A percentile compares a stretch with the other conserved stretches of the same genome.
Evolutionary conservation across 78 protist genomes (phyloP).

Genomic region (Isochrysis galbana): DNA sequence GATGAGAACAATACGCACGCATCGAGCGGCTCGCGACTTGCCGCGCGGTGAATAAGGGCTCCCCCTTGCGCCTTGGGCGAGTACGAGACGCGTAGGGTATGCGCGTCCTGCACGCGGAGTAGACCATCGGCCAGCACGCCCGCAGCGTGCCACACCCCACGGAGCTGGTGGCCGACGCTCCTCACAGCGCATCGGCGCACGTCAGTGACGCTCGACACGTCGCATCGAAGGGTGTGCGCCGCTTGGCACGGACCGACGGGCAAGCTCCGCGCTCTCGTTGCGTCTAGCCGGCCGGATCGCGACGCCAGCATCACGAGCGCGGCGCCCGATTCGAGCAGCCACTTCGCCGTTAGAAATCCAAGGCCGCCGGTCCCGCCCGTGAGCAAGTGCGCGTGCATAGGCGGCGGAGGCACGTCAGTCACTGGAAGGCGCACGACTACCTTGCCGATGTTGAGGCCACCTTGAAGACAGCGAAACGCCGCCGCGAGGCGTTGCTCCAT

Average conservation of each 20-base stretch:
- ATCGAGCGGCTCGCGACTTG: background rate
- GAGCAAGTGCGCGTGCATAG: background rate
- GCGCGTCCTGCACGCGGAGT: background rate
- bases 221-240: background rate
- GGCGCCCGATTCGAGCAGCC: constrained; percentile 8
- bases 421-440: constrained; percentile 3
- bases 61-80: background rate
- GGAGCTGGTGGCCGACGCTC: background rate
- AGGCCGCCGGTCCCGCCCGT: constrained; percentile 41
- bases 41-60: background rate
- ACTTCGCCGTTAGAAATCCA: background rate
- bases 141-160: constrained; percentile 15
- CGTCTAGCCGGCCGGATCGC: background rate
- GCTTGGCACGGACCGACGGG: background rate
- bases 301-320: background rate
- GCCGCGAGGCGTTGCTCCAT: background rate
- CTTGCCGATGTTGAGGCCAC: constrained; percentile 30
- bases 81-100: background rate
- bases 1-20: background rate
- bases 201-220: background rate
- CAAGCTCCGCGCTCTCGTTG: background rate
- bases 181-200: background rate
- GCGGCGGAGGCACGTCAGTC: background rate
- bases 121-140: constrained; percentile 32
- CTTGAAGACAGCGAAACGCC: constrained; percentile 9